Evolutionary conservation across 257 asterid species (phyloP).

Genomic region (Solanum pimpinellifolium): DNA sequence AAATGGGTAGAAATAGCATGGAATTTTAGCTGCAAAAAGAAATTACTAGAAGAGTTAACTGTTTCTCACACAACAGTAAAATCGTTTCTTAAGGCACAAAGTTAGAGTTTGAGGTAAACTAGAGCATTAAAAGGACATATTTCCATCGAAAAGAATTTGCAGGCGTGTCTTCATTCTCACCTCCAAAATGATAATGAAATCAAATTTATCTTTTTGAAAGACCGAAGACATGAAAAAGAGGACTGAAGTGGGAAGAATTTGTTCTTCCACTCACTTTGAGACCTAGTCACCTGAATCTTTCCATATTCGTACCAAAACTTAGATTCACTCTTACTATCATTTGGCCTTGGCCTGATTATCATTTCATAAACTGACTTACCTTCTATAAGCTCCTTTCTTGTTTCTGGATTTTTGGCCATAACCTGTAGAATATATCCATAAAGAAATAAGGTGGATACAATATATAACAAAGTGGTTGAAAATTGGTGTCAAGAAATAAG

Average conservation of each 20-base stretch:
- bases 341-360: neutral
- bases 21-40: conserved; percentile 1
- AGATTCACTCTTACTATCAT: neutral
- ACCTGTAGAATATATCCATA: neutral
- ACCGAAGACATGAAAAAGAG: too few species aligned
- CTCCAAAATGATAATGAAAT: too few species aligned
- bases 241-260: too few species aligned
- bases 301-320: neutral
- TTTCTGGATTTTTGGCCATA: neutral
- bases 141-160: neutral
- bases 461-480: too few species aligned
- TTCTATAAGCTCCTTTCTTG: neutral
- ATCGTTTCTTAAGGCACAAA: neutral
- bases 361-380: neutral
- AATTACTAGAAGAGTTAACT: neutral
- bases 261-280: neutral
- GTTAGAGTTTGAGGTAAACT: neutral
- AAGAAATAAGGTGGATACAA: neutral
- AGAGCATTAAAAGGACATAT: neutral
- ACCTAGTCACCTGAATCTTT: neutral
- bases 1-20: conserved; percentile 1
- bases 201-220: too few species aligned
- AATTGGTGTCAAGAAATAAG: too few species aligned
- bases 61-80: neutral
- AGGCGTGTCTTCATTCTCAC: neutral